phyloP scores from a whole-genome alignment of 1,284 basidiomycete species.

The Mycosarcoma maydis region DNA sequence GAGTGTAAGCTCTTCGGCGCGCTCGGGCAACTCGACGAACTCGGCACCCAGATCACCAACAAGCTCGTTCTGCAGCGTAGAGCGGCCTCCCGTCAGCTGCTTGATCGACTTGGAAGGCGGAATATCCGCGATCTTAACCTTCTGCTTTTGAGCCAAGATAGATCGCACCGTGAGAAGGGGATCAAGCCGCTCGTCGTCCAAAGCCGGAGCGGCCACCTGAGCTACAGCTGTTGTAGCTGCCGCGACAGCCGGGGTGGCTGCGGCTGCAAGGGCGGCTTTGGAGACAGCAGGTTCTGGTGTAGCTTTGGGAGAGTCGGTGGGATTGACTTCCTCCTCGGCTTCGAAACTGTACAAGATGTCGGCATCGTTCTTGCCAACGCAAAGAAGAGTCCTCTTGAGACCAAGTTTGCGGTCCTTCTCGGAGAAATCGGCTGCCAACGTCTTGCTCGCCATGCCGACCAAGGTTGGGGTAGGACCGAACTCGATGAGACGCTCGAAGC shows the following conservation, averaged over 20 bases:
- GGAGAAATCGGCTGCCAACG: constrained; percentile 88
- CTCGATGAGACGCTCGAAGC: constrained; percentile 93
- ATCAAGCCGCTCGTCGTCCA: constrained; percentile 90
- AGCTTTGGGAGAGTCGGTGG: constrained; percentile 69
- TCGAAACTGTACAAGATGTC: constrained; percentile 84
- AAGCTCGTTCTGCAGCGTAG: constrained; percentile 95
- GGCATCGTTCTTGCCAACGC: constrained; percentile 1
- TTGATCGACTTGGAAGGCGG: constrained; percentile 94
- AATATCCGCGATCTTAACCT: constrained; percentile 89
- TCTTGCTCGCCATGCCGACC: constrained; percentile 95
- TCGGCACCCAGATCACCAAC: constrained; percentile 81
- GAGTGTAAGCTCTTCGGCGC: constrained; percentile 90
- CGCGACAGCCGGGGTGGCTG: constrained; percentile 69
- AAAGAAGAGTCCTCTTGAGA: constrained; percentile 79
- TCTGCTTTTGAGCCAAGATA: constrained; percentile 96
- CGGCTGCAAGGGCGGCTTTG: constrained; percentile 67
- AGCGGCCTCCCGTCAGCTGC: constrained; percentile 97
- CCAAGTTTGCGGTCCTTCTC: constrained; percentile 69
- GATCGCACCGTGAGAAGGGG: constrained; percentile 86
- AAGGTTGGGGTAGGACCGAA: constrained; percentile 94
- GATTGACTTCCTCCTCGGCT: constrained; percentile 77
- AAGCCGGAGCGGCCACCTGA: constrained; percentile 71
- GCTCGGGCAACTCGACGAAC: constrained; percentile 77
- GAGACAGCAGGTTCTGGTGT: constrained; percentile 68
- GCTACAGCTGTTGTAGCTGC: constrained; percentile 70